A percentile compares a stretch with the other conserved stretches of the same genome.
These are phyloP conservation scores for Monosporascus sp. DNA, from an alignment of 2,329 filamentous ascomycete genomes.

Conservation along the genomic window DNA sequence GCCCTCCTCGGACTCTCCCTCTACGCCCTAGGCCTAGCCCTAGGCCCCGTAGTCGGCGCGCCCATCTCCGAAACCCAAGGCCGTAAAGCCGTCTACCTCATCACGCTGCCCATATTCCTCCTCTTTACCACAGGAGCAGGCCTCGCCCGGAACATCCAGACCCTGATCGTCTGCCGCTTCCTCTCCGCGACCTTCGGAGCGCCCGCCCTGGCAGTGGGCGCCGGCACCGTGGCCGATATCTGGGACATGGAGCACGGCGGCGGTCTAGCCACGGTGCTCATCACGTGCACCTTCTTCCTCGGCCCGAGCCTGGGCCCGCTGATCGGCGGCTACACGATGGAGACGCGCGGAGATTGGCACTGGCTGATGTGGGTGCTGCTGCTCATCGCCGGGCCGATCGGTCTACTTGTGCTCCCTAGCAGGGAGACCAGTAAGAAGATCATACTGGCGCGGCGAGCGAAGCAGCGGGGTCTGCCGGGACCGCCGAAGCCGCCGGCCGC, in stretches of 20 bases:
- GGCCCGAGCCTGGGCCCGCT: constrained; percentile 31
- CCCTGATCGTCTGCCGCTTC: constrained; percentile 50
- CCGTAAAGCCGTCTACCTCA: constrained; percentile 45
- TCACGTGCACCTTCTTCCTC: constrained; percentile 44
- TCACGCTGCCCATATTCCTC: constrained; percentile 40
- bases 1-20: constrained; percentile 53
- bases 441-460: constrained; percentile 32
- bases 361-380: constrained; percentile 48
- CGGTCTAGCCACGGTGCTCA: constrained; percentile 37
- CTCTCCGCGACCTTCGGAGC: constrained; percentile 45
- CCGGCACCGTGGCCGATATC: constrained; percentile 44
- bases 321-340: constrained; percentile 40
- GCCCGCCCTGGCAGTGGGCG: constrained; percentile 42
- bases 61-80: constrained; percentile 54
- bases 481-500: constrained; percentile 17
- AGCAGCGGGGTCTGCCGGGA: constrained; percentile 26
- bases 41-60: constrained; percentile 55
- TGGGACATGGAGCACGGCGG: constrained; percentile 36
- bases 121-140: constrained; percentile 53
- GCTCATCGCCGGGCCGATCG: constrained; percentile 36
- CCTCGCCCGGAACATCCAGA: constrained; percentile 42
- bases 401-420: constrained; percentile 31
- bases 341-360: constrained; percentile 39
- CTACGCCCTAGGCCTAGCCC: constrained; percentile 53
- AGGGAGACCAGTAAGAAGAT: constrained; percentile 54